Percentiles rank a stretch among this genome's conserved stretches.
Conservation (phyloP, 306 rosid species). For the Hippophae rhamnoides region DNA sequence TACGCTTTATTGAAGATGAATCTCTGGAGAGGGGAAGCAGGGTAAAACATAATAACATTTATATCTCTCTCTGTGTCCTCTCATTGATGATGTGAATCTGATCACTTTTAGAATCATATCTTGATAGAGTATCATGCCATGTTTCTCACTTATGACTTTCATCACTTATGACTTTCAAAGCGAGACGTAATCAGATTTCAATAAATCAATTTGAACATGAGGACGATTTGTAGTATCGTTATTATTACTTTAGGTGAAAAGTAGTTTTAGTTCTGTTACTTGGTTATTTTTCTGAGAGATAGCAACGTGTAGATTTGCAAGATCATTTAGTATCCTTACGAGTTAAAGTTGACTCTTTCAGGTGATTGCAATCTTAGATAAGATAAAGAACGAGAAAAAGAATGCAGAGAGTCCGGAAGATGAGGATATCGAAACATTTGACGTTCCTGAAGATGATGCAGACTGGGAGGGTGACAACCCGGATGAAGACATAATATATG, state of each 20-base stretch:
- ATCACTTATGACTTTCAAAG: neutral
- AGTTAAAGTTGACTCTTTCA: slow-evolving; percentile 25
- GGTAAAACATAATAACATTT: slow-evolving; percentile 27
- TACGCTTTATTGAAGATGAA: slow-evolving; percentile 83
- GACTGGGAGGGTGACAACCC: slow-evolving; percentile 66
- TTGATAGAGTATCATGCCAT: neutral
- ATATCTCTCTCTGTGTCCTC: neutral
- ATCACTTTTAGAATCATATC: neutral
- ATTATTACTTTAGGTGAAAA: too few species aligned
- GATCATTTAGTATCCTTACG: slow-evolving; percentile 18
- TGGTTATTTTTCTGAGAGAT: too few species aligned
- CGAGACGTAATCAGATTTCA: too few species aligned
- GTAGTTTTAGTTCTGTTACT: too few species aligned
- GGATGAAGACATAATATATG: slow-evolving; percentile 63
- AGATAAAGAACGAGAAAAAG: slow-evolving; percentile 56
- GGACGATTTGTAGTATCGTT: too few species aligned
- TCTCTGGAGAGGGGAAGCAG: slow-evolving; percentile 93
- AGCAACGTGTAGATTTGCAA: slow-evolving; percentile 7
- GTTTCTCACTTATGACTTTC: neutral
- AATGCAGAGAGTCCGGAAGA: slow-evolving; percentile 15
- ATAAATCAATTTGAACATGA: neutral
- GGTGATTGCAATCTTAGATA: slow-evolving; percentile 85
- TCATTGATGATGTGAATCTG: slow-evolving; percentile 1
- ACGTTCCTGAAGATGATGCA: slow-evolving; percentile 26
- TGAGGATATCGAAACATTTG: slow-evolving; percentile 34